These are phyloP conservation scores for Calvatia gigantea DNA, from an alignment of 768 basidiomycete genomes.

Conservation along the genomic window DNA sequence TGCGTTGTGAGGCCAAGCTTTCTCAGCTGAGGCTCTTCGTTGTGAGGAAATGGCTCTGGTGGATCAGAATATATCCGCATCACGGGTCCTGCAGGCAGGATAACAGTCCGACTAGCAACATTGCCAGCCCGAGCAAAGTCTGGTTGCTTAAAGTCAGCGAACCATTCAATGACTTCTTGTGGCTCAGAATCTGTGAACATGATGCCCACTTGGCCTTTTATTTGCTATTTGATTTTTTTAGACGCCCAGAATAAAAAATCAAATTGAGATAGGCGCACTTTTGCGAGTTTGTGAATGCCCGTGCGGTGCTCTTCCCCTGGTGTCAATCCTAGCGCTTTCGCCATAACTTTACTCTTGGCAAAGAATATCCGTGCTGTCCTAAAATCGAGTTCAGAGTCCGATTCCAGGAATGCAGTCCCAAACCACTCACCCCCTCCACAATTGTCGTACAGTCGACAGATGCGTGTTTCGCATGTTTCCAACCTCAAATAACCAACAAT, in stretches of 20 bases:
- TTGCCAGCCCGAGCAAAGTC: conserved; percentile 94
- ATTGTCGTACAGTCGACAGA: conserved; percentile 86
- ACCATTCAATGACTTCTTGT: conserved; percentile 93
- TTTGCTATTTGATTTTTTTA: conserved; percentile 50
- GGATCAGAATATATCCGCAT: conserved; percentile 78
- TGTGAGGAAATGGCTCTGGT: conserved; percentile 90
- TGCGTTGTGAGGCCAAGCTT: conserved; percentile 85
- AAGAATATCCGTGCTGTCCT: conserved; percentile 92
- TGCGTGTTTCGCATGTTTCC: conserved; percentile 95
- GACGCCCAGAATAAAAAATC: background rate
- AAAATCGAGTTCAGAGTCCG: conserved; percentile 6
- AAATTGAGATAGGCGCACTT: conserved; percentile 40
- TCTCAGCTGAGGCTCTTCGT: conserved; percentile 94
- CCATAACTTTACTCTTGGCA: conserved; percentile 86
- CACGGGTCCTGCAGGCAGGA: conserved; percentile 80
- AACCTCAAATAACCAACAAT: conserved; percentile 94
- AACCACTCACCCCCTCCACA: conserved; percentile 84
- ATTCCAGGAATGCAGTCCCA: background rate
- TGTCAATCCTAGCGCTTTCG: conserved; percentile 88
- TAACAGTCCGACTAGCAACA: conserved; percentile 66
- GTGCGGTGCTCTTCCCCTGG: conserved; percentile 80
- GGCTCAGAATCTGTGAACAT: conserved; percentile 89
- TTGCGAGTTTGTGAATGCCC: conserved; percentile 77
- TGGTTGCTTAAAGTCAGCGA: conserved; percentile 81
- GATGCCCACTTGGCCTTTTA: conserved; percentile 93